Conservation (phyloP, 345 rosid species). For the Euphorbia lathyris region DNA sequence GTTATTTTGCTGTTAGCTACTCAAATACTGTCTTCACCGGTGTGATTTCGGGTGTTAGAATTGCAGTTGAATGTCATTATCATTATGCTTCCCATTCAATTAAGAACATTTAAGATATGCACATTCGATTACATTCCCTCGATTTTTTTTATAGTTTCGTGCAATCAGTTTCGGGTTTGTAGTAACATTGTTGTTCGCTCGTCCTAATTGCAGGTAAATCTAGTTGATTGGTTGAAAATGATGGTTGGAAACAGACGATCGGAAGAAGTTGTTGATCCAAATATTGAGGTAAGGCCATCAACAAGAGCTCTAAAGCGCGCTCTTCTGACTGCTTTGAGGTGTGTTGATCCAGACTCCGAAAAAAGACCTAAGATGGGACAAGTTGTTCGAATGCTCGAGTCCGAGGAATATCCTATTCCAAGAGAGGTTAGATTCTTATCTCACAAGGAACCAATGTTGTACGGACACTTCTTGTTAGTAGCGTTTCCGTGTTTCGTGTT, state of each 20-base stretch:
- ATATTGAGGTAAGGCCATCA: conserved; percentile 79
- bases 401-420: conserved; percentile 91
- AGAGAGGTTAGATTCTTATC: conserved; percentile 70
- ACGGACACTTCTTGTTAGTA: too few species aligned
- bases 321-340: conserved; percentile 89
- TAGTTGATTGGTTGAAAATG: conserved; percentile 98
- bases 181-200: background rate
- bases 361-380: conserved; percentile 97
- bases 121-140: background rate
- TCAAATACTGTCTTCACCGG: too few species aligned
- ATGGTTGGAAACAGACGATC: conserved; percentile 94
- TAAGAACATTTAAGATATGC: background rate
- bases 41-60: background rate
- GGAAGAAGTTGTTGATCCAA: conserved; percentile 90
- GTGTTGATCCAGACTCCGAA: conserved; percentile 91
- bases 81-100: background rate
- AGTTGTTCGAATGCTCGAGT: conserved; percentile 99
- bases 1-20: too few species aligned
- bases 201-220: conserved; percentile 62
- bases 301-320: conserved; percentile 85
- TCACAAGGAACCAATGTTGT: background rate
- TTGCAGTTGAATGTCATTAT: background rate
- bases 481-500: too few species aligned
- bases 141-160: background rate
- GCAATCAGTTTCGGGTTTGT: background rate